Conservation (phyloP, 805 yeast genomes). For the Myxozyma vanderwaltii region DNA sequence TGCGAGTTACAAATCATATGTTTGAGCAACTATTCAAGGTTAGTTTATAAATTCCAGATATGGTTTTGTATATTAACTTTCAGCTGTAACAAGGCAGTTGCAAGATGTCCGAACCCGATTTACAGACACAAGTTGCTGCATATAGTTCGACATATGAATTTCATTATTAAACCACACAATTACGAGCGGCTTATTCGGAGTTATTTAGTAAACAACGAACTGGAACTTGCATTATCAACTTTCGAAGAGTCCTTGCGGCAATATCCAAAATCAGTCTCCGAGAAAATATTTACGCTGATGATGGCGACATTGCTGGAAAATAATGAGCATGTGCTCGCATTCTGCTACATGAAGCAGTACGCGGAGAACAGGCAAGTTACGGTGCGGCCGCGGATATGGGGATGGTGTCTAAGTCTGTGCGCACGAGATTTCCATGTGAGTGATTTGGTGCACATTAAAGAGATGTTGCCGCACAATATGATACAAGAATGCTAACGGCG, state of each 20-base stretch:
- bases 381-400: neutral
- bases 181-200: neutral
- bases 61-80: neutral
- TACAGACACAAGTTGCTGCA: neutral
- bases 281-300: neutral
- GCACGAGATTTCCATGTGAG: neutral
- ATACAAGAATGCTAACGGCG: neutral
- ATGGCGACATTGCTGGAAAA: neutral
- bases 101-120: constrained; percentile 7
- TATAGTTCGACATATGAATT: neutral
- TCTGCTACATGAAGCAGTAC: neutral
- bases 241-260: neutral
- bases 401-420: neutral
- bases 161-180: constrained; percentile 1
- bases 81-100: neutral
- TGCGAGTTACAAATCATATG: neutral
- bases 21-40: constrained; percentile 4
- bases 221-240: constrained; percentile 4
- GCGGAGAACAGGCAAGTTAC: neutral
- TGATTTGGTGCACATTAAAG: too few relatives aligned
- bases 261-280: neutral
- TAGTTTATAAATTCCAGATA: neutral
- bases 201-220: constrained; percentile 1
- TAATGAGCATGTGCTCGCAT: neutral
- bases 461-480: neutral